A percentile compares a stretch with the other conserved stretches of the same genome.
Evolutionary conservation across 2,329 filamentous ascomycete genomes (phyloP).

Genomic region (Chrysosporium queenslandicum): DNA sequence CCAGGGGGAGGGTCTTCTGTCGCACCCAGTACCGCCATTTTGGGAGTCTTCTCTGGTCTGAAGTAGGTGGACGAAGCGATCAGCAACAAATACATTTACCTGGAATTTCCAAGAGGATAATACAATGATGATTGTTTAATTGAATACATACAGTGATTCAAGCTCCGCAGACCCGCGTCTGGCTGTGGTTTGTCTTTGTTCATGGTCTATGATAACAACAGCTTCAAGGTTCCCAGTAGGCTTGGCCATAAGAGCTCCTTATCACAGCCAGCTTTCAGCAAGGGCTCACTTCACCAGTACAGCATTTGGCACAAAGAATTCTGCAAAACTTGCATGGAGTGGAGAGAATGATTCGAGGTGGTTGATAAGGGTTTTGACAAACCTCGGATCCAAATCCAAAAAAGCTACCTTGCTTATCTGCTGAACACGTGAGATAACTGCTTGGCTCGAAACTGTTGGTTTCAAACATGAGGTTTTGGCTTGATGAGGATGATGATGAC

Average conservation of each 20-base stretch:
- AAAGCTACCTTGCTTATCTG: neutral
- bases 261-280: neutral
- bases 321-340: neutral
- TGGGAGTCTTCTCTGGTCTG: constrained; percentile 75
- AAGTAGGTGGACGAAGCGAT: neutral
- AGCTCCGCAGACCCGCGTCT: constrained; percentile 63
- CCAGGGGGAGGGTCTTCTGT: constrained; percentile 69
- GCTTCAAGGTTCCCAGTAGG: neutral
- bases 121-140: neutral
- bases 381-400: neutral
- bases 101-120: no score
- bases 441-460: neutral
- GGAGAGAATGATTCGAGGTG: neutral
- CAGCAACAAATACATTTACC: constrained; percentile 18
- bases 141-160: constrained; percentile 56
- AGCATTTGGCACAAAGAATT: neutral
- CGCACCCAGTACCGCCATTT: constrained; percentile 80
- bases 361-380: neutral
- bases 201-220: constrained; percentile 23
- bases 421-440: constrained; percentile 3
- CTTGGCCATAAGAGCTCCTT: constrained; percentile 12
- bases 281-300: neutral
- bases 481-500: neutral
- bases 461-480: neutral
- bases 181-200: constrained; percentile 32